Base-by-base conservation (phyloP, 345 rosid species). In the Kandelia obovata region DNA sequence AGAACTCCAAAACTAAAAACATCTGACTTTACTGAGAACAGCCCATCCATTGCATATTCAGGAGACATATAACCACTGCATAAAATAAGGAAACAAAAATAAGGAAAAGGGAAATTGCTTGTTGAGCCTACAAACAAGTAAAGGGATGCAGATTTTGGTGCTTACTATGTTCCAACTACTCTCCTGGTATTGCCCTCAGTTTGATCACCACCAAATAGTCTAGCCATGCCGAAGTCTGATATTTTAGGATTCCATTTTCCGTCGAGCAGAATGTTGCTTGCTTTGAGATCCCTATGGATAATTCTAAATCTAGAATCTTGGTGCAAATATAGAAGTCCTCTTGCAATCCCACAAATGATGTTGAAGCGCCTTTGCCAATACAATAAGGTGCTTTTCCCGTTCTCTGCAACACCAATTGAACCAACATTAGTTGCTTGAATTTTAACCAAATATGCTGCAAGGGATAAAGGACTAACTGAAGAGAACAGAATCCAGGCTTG, bases 221-320 rank as follows among this genome's bases (percentile, higher is more conserved):
- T 79, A 34, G 98, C 98, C 96, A 91, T 88, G 31, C 96, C 98
- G 9, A 93, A 93, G 63, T 93, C 92, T 0, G 90, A 89, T 49
- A 91, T 93, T 57, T 93, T 89, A 0, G 92, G 96, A 43, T 66
- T 80, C 92, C 92, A 72, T 5, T 86, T 77, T 65, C 73, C 74
- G 25, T 91, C 97, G 2, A 93, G 86, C 43, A 21, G 21, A 21
- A 21, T 21, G 21, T 21, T 21, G 21, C 21, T 21, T 21, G 21
- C 21, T 21, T 21, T 21, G 21, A 21, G 21, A 21, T 21, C 21
- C 21, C 21, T 21, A 21, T 21, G 21, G 21, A 21, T 21, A 21
- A 21, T 21, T 21, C 21, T 21, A 21, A 21, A 21, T 21, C 21
- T 21, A 21, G 21, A 21, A 21, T 21, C 21, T 21, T 21, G 21